These are phyloP conservation scores for Candida glucosophila DNA, from an alignment of 1,139 yeast species.

Conservation along the genomic window DNA sequence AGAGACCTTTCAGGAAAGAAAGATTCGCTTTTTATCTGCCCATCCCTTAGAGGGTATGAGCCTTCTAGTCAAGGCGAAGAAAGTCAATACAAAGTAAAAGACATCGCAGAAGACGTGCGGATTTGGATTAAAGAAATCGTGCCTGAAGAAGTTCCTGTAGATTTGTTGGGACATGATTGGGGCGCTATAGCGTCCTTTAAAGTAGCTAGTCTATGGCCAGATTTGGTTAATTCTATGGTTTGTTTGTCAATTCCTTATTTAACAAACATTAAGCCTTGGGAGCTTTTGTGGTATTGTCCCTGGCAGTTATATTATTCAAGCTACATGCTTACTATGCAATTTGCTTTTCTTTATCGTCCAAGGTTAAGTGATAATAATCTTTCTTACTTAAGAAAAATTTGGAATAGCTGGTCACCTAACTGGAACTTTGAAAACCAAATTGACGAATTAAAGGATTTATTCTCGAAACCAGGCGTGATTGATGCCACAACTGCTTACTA, in stretches of 20 bases:
- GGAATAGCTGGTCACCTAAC: conserved; percentile 36
- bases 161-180: conserved; percentile 41
- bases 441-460: conserved; percentile 18
- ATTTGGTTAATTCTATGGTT: conserved; percentile 24
- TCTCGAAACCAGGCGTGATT: conserved; percentile 19
- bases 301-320: conserved; percentile 27
- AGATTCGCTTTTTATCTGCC: conserved; percentile 23
- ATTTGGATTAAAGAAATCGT: conserved; percentile 23
- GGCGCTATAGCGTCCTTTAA: conserved; percentile 34
- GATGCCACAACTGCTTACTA: conserved; percentile 37
- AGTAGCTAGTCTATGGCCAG: conserved; percentile 29
- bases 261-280: conserved; percentile 19
- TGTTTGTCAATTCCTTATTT: conserved; percentile 35
- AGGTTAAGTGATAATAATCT: conserved; percentile 12
- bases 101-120: conserved; percentile 28
- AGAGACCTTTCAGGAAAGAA: conserved; percentile 10
- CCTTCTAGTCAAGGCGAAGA: conserved; percentile 21
- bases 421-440: conserved; percentile 25
- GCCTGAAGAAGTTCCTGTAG: conserved; percentile 21
- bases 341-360: conserved; percentile 14
- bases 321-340: conserved; percentile 37
- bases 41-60: conserved; percentile 37
- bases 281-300: conserved; percentile 22
- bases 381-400: conserved; percentile 24
- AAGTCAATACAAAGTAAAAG: conserved; percentile 18